Conservation (phyloP, 2,329 filamentous ascomycete genomes). For the Sporothrix protearum region DNA sequence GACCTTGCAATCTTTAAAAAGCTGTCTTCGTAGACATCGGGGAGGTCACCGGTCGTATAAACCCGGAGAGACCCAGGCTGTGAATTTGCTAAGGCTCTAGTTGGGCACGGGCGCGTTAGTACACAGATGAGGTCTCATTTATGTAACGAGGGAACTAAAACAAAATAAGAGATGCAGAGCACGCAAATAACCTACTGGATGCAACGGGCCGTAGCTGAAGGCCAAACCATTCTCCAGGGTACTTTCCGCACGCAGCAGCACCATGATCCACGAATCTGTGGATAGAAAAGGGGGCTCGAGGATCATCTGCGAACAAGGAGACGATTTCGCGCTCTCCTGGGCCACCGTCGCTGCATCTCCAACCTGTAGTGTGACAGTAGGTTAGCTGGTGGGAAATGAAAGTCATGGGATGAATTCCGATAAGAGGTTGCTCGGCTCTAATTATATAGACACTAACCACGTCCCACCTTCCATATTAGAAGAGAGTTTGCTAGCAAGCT, state of each 20-base stretch:
- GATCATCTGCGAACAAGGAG: conserved; percentile 81
- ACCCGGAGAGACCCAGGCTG: conserved; percentile 66
- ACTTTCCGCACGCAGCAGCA: conserved; percentile 81
- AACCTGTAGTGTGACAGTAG: conserved; percentile 49
- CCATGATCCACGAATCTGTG: conserved; percentile 91
- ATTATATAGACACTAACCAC: conserved; percentile 55
- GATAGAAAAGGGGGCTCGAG: conserved; percentile 84
- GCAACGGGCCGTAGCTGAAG: conserved; percentile 90
- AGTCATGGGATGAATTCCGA: neutral
- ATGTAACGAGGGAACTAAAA: no score
- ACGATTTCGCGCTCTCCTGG: conserved; percentile 68
- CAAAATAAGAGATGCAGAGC: neutral
- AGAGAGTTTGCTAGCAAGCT: conserved; percentile 87
- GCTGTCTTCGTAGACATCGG: conserved; percentile 88
- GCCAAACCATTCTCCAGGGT: conserved; percentile 97
- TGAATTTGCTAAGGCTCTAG: conserved; percentile 69
- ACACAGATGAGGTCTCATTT: neutral
- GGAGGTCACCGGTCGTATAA: conserved; percentile 84
- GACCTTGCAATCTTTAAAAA: conserved; percentile 75
- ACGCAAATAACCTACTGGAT: conserved; percentile 68
- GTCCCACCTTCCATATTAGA: conserved; percentile 66
- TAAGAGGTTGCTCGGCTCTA: no score
- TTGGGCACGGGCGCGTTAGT: neutral
- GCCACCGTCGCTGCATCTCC: conserved; percentile 62
- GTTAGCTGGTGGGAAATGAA: neutral